Conservation (phyloP, 805 yeast species). For the Blastobotrys muscicola region DNA sequence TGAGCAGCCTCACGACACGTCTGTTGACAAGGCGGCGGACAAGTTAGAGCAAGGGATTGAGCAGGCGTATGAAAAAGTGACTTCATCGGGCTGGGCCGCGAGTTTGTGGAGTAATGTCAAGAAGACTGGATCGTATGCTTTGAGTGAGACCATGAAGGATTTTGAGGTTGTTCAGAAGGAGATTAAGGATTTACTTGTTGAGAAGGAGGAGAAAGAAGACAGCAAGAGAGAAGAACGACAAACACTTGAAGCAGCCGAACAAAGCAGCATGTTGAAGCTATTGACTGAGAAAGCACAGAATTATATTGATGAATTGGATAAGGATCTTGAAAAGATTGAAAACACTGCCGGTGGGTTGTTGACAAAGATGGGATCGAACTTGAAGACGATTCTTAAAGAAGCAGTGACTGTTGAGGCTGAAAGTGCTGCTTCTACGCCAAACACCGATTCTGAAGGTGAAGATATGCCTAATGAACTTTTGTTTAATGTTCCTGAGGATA, state of each 20-base stretch:
- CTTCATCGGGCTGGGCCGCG: constrained; percentile 13
- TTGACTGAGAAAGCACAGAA: constrained; percentile 42
- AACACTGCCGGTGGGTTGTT: constrained; percentile 54
- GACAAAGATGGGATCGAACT: constrained; percentile 42
- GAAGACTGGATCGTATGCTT: constrained; percentile 22
- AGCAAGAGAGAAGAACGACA: neutral
- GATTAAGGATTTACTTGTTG: constrained; percentile 9
- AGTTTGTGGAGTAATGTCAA: constrained; percentile 24
- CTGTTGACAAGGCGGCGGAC: constrained; percentile 21
- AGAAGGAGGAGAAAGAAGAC: constrained; percentile 8
- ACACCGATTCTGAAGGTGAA: constrained; percentile 13
- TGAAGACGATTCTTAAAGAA: constrained; percentile 35
- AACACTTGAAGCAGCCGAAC: neutral
- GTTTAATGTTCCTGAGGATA: constrained; percentile 35
- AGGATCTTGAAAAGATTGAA: constrained; percentile 66
- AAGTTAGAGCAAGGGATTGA: constrained; percentile 19
- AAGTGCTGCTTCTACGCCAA: constrained; percentile 5
- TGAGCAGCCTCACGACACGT: constrained; percentile 4
- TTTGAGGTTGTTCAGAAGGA: constrained; percentile 15
- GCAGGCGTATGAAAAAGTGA: constrained; percentile 12
- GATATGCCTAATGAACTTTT: constrained; percentile 35
- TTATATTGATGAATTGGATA: constrained; percentile 62
- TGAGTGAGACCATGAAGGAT: constrained; percentile 22
- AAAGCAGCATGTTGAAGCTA: constrained; percentile 21
- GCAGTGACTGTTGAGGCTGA: constrained; percentile 25